Conservation (phyloP, 2,329 filamentous ascomycete species). For the Thielaviopsis cerberus region DNA sequence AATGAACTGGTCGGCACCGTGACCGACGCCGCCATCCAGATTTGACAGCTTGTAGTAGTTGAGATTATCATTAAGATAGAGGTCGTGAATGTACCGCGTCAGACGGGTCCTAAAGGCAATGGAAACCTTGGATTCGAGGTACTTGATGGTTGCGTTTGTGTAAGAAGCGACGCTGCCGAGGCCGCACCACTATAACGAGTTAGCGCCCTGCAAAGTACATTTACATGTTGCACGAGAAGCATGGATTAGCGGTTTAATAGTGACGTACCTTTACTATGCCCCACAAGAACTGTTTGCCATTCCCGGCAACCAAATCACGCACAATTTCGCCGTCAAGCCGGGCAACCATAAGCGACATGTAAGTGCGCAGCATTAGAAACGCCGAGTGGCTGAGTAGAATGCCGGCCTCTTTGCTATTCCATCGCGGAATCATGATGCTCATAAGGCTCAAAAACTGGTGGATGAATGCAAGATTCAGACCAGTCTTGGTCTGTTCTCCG, state of each 20-base stretch:
- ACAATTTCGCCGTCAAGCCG: constrained; percentile 91
- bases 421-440: constrained; percentile 93
- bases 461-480: constrained; percentile 83
- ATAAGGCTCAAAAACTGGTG: constrained; percentile 92
- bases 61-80: constrained; percentile 85
- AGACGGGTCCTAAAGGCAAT: constrained; percentile 92
- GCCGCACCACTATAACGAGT: constrained; percentile 52
- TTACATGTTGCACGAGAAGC: not conserved
- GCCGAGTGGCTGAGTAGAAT: constrained; percentile 72
- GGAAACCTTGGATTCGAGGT: constrained; percentile 89
- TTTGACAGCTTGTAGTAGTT: constrained; percentile 95
- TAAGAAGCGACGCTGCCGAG: constrained; percentile 88
- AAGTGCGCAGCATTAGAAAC: constrained; percentile 81
- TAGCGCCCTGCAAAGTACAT: not conserved
- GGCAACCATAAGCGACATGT: constrained; percentile 82
- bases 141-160: constrained; percentile 98
- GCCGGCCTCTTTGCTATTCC: constrained; percentile 89
- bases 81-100: constrained; percentile 89
- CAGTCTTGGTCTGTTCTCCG: constrained; percentile 77
- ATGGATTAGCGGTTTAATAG: too few relatives aligned
- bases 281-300: constrained; percentile 72
- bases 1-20: constrained; percentile 89
- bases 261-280: constrained; percentile 56
- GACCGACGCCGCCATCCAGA: constrained; percentile 77
- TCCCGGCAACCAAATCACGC: constrained; percentile 83